Evolutionary conservation across 805 yeast genomes (phyloP).

Genomic region (Lipomyces mesembrius): DNA sequence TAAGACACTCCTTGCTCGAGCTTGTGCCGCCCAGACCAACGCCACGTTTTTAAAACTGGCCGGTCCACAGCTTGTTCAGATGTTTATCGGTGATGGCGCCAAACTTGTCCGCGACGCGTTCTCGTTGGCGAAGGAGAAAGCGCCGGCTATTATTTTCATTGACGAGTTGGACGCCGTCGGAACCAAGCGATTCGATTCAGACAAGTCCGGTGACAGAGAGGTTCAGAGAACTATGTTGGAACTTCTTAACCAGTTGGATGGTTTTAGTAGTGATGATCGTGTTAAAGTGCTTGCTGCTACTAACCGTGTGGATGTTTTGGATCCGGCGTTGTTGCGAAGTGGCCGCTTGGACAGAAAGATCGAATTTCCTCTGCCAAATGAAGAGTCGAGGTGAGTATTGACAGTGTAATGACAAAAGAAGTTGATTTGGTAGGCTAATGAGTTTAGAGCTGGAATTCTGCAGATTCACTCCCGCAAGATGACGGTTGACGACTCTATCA

Average conservation of each 20-base stretch:
- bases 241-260: constrained; percentile 93
- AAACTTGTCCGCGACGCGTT: constrained; percentile 96
- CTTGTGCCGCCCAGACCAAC: constrained; percentile 98
- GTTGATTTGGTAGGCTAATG: background rate
- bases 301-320: constrained; percentile 95
- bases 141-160: constrained; percentile 96
- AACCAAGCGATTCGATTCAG: constrained; percentile 95
- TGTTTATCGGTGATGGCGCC: constrained; percentile 99
- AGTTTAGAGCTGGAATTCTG: constrained; percentile 72
- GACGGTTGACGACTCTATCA: constrained; percentile 87
- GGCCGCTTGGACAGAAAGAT: constrained; percentile 98
- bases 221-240: constrained; percentile 99
- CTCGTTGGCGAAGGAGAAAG: constrained; percentile 95
- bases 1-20: constrained; percentile 93
- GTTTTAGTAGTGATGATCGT: constrained; percentile 95
- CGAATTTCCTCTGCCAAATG: constrained; percentile 96
- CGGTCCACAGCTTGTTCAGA: constrained; percentile 97
- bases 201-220: constrained; percentile 96
- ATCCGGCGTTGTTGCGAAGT: constrained; percentile 96
- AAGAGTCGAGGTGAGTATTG: constrained; percentile 71
- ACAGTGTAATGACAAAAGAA: background rate
- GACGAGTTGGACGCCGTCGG: constrained; percentile 99
- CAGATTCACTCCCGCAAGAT: constrained; percentile 97
- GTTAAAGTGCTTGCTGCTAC: constrained; percentile 98
- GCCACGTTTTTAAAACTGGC: constrained; percentile 96